phyloP scores from a whole-genome alignment of 2,329 filamentous ascomycete genomes.

The Aurifilum marmelostoma region DNA sequence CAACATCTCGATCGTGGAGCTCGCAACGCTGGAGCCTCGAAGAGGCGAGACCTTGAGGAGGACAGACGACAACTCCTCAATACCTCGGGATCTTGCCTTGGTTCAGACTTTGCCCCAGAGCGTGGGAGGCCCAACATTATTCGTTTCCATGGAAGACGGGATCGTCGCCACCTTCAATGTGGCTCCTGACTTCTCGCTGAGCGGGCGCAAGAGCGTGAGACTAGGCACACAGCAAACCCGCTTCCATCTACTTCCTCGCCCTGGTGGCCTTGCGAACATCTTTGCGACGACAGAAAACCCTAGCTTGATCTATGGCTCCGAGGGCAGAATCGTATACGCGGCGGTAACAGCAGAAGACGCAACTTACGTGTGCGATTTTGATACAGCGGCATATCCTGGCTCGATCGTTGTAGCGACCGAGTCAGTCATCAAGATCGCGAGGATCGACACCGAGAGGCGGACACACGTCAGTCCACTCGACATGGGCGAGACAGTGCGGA shows the following conservation, averaged over 20 bases:
- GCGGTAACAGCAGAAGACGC: conserved; percentile 90
- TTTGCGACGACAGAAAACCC: conserved; percentile 95
- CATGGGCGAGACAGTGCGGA: conserved; percentile 80
- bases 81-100: conserved; percentile 81
- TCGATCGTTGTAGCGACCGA: conserved; percentile 82
- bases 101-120: conserved; percentile 72
- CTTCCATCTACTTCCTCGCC: conserved; percentile 76
- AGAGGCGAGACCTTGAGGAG: conserved; percentile 65
- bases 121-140: conserved; percentile 68
- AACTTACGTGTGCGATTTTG: conserved; percentile 78
- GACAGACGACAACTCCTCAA: conserved; percentile 69
- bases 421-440: conserved; percentile 74
- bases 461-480: conserved; percentile 85
- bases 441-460: conserved; percentile 80
- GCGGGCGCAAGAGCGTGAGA: conserved; percentile 77
- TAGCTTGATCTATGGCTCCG: conserved; percentile 87
- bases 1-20: conserved; percentile 72
- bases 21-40: conserved; percentile 67
- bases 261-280: conserved; percentile 71
- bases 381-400: conserved; percentile 77
- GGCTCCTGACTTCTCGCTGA: conserved; percentile 65
- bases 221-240: conserved; percentile 84
- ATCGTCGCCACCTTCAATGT: conserved; percentile 84
- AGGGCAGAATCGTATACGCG: conserved; percentile 88
- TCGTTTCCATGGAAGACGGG: conserved; percentile 91